Conservation (phyloP, 192 early-diverging fungal species). For the Coemansia sp. region DNA sequence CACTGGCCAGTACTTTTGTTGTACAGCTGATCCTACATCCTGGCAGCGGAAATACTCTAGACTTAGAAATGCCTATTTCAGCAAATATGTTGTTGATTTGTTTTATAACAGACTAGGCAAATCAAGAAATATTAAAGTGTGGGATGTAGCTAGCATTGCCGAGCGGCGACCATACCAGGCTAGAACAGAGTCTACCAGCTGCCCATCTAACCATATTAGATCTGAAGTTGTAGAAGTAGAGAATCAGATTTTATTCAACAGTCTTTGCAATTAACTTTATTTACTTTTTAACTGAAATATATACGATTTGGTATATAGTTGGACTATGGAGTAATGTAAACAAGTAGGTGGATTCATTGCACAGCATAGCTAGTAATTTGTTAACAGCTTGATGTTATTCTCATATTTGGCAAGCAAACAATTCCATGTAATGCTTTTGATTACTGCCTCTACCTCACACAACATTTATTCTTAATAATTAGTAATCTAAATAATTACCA, state of each 20-base stretch:
- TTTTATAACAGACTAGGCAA: background rate
- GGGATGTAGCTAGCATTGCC: constrained; percentile 10
- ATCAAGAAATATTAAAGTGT: constrained; percentile 1
- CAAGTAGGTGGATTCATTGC: too few species aligned
- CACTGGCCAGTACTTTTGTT: constrained; percentile 19
- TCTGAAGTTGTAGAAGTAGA: constrained; percentile 14
- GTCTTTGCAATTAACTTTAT: constrained; percentile 2
- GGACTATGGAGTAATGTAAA: too few species aligned
- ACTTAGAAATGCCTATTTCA: constrained; percentile 3
- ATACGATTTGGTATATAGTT: too few species aligned
- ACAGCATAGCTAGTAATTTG: too few species aligned
- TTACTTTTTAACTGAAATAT: too few species aligned
- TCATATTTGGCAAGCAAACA: too few species aligned
- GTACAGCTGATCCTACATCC: background rate
- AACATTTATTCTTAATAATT: too few species aligned
- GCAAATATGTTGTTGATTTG: constrained; percentile 7
- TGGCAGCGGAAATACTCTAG: constrained; percentile 23
- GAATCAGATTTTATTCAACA: constrained; percentile 11
- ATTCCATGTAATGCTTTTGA: too few species aligned
- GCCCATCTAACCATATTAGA: constrained; percentile 10
- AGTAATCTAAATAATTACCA: too few species aligned
- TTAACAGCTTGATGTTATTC: too few species aligned
- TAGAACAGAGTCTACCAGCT: constrained; percentile 4
- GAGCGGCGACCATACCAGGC: constrained; percentile 15
- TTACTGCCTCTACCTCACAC: too few species aligned